Base-by-base conservation (phyloP, 2,329 filamentous ascomycete species). In the Pseudogymnoascus sp. region DNA sequence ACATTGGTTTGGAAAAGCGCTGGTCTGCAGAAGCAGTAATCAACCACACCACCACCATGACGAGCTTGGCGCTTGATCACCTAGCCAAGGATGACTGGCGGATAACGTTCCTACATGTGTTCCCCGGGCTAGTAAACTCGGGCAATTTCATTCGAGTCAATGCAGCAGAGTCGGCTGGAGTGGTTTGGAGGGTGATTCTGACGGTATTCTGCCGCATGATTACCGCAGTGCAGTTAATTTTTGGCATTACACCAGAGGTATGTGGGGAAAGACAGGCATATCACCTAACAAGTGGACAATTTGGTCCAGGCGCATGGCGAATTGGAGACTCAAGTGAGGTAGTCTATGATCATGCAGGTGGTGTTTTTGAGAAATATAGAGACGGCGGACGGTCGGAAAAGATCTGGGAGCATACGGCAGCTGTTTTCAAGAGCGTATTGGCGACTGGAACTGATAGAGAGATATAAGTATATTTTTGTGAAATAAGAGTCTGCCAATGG, bases 21-120 rank as follows among this genome's bases (percentile, higher is more conserved):
- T 73, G 75, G 68, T 75, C 69, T 65, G 71, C 74, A 67, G 69
- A 64, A n/a, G 77, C 75, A 11, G 72, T 74, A 10, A 78, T 79
- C 15, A 77, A 72, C 5, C 80, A 83, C 59, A 72, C 79, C 10
- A 77, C 77, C 50, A 79, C 80, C 11, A 81, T 84, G 72, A 80
- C 79, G 61, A 82, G 81, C 4, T 74, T 85, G 0, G 73, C 75
- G 0, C 71, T 82, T 40, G 82, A 83, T 60, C 76, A 80, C 19
- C 70, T 86, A 2, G 78, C 82, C 0, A 73, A 75, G 29, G 42
- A 60, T 0, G 76, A 82, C 35, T 80, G 80, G 0, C 71, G 73
- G 4, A 72, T 79, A 11, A 70, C 70, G 0, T 79, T 79, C 63
- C 67, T 79, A 6, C 77, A 79, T 63, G 70, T 71, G 33, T 77